phyloP scores from a whole-genome alignment of 352 stramenopile genomes.

The Phytopythium cucurbitacearum region DNA sequence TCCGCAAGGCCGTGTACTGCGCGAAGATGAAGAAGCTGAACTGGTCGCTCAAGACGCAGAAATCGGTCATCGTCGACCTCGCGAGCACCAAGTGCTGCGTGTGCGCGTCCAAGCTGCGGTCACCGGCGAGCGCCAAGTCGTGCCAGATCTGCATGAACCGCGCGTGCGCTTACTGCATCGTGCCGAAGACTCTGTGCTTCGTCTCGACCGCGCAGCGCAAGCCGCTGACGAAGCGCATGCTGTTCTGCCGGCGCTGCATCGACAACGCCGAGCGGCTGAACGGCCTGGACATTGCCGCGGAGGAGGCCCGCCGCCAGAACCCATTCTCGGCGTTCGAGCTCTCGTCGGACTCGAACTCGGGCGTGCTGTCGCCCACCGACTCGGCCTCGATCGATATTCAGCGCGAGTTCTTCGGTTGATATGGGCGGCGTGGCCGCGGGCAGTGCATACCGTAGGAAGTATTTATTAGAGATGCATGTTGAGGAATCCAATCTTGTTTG shows the following conservation, averaged over 20 bases:
- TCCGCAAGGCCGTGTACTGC: slow-evolving; percentile 3
- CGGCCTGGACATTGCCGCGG: slow-evolving; percentile 21
- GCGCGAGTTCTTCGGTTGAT: slow-evolving; percentile 33
- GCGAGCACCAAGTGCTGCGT: background rate
- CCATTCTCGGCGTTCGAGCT: slow-evolving; percentile 26
- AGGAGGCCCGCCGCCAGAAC: slow-evolving; percentile 22
- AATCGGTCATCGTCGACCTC: slow-evolving; percentile 11
- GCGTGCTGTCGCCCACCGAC: slow-evolving; percentile 21
- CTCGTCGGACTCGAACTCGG: slow-evolving; percentile 15
- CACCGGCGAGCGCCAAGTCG: slow-evolving; percentile 2
- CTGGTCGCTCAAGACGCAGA: slow-evolving; percentile 10
- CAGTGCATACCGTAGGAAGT: background rate
- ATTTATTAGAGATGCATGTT: background rate
- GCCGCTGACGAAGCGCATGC: slow-evolving; percentile 16
- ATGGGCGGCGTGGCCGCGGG: background rate
- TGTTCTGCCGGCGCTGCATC: slow-evolving; percentile 23
- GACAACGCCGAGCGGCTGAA: slow-evolving; percentile 10
- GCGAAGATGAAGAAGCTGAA: slow-evolving; percentile 24
- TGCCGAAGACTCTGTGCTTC: slow-evolving; percentile 22
- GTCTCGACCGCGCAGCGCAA: slow-evolving; percentile 8
- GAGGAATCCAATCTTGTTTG: too few species aligned
- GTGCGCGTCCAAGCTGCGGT: slow-evolving; percentile 1
- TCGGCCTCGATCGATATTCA: slow-evolving; percentile 26
- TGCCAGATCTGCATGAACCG: slow-evolving; percentile 9
- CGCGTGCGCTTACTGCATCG: slow-evolving; percentile 10